These are phyloP conservation scores for Triticum monococcum DNA, from an alignment of 176 grass and related monocot genomes.

Conservation along the genomic window DNA sequence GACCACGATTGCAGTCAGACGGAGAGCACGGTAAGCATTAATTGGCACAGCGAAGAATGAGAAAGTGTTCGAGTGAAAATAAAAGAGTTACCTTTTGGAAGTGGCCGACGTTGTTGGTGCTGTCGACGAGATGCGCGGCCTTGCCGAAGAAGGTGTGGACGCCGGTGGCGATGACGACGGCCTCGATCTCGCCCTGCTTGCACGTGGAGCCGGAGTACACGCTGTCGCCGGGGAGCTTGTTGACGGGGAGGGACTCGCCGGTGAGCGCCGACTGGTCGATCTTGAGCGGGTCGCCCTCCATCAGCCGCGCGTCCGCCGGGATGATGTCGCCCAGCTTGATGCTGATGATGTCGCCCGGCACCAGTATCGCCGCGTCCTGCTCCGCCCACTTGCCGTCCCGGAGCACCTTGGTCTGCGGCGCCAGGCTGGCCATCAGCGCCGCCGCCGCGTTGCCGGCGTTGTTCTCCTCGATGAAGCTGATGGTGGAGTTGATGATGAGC, in stretches of 20 bases:
- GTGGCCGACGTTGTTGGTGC: constrained; percentile 90
- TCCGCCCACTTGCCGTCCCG: constrained; percentile 81
- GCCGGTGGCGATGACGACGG: constrained; percentile 77
- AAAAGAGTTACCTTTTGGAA: constrained; percentile 63
- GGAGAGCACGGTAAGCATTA: background rate
- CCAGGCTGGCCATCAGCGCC: constrained; percentile 89
- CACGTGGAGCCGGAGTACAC: constrained; percentile 90
- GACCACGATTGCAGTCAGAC: too few relatives aligned
- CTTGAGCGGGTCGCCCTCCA: constrained; percentile 89
- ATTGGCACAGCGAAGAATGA: background rate
- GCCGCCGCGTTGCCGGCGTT: constrained; percentile 86
- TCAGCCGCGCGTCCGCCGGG: constrained; percentile 70
- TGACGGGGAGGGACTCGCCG: constrained; percentile 80
- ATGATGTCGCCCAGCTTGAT: constrained; percentile 95
- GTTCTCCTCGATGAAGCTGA: constrained; percentile 93
- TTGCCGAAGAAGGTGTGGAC: constrained; percentile 94
- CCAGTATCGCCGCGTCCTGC: constrained; percentile 71
- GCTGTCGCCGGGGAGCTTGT: constrained; percentile 53
- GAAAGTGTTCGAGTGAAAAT: background rate
- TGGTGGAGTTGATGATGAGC: constrained; percentile 87
- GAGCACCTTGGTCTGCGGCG: constrained; percentile 76
- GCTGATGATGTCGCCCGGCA: constrained; percentile 87
- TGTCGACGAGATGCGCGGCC: constrained; percentile 91
- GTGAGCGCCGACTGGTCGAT: constrained; percentile 88
- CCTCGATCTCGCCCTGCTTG: constrained; percentile 96